Evolutionary conservation across 352 stramenopile genomes (phyloP), one percentile per base, ranked within the genome.

Genomic region (Globisporangium splendens): DNA sequence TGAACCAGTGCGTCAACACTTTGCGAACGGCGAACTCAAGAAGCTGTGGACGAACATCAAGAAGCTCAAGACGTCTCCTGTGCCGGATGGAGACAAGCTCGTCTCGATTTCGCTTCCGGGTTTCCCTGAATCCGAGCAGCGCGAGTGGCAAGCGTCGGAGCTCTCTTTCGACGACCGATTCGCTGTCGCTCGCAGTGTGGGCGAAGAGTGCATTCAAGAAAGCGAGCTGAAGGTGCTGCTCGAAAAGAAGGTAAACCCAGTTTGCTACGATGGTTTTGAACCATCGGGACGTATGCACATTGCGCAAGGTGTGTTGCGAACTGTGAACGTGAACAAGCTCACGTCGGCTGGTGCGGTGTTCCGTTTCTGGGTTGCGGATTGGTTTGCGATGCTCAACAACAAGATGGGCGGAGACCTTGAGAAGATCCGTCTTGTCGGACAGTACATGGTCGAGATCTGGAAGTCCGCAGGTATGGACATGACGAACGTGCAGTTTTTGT

Each of bases 311-410:
- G 89, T 98, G 20, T 76, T 98, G 62, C 88, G 95, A 46, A 97
- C 96, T 7, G 96, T 99, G 77, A 99, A 99, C 75, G 97, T 99
- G 60, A 93, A 93, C 72, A 88, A 87, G 43, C 78, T 94, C n/a
- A 99, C 96, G 38, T 85, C 75, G 13, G 70, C 87, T 6, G 97
- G 96, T 28, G 93, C 93, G 22, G 96, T 97, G 10, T 99, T 99
- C 73, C 95, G 97, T 68, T 99, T 99, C 75, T 99, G 97, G 97
- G 96, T 99, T 28, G 97, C 97, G n/a, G 97, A 99, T 73, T 99
- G 97, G 97, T 99, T 99, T 72, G 97, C 97, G 15, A 94, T 99
- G 66, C 93, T 99, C 66, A 99, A 99, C 76, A 98, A 98, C 76
- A 99, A 99, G 78, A 99, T 99, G 95, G 96, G 95, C 54, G 96